Evolutionary conservation across 768 basidiomycete genomes (phyloP), one percentile per base, ranked within the genome.

Genomic region (Lyophyllum shimeji): DNA sequence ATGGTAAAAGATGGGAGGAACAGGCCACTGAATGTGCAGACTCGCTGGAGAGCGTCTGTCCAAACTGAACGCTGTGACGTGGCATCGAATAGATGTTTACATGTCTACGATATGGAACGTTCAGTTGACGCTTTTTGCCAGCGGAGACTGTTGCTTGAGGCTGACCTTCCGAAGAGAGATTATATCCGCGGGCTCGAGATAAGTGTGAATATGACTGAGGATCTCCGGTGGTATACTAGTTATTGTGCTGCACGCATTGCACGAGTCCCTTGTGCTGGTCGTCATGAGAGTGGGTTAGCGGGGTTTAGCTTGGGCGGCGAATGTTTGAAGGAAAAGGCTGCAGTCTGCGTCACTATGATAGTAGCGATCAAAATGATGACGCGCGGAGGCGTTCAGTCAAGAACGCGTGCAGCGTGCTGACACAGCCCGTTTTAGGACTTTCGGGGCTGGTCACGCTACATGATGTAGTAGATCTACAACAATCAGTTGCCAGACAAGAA

Each of bases 1-100:
- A 59, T 12, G n/a, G 60, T 59, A 42, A 62, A 65, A 3, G 60
- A 60, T 1, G 64, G 54, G 4, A 37, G 20, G 48, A 63, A 65
- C 9, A 62, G 24, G 37, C 58, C 15, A 25, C 63, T 57, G 3
- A 47, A 7, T 11, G 43, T 40, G 44, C 59, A 62, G 6, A 63
- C 40, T n/a, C 59, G 53, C n/a, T 56, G 52, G 24, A 65, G 55
- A 0, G 62, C 59, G 17, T 47, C 60, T 48, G 56, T 37, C 64
- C 64, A 65, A 7, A 65, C 62, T n/a, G 53, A 56, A 34, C 60
- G 49, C 34, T 59, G 53, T 7, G 27, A 44, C 7, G 58, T 62
- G 25, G 52, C 54, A 8, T 29, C 20, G 23, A 51, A 45, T 23
- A 62, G 44, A 9, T 54, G 27, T 40, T 46, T 55, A 25, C 54